Conservation (phyloP, 768 basidiomycete species). For the Dioszegia crocea region DNA sequence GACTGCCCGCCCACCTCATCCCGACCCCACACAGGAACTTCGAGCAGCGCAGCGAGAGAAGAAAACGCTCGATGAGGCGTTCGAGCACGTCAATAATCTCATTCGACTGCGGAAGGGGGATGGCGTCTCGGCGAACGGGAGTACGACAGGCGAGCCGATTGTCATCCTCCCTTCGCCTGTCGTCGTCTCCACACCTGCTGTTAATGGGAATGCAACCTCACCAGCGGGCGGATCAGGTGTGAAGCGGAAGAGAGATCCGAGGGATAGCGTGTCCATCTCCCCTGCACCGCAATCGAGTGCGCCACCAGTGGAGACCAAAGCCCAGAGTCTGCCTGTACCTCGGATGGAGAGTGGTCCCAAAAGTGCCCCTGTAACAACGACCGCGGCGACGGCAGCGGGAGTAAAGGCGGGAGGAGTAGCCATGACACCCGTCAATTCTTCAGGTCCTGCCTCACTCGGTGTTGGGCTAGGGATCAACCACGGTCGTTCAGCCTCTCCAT, state of each 20-base stretch:
- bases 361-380: no score
- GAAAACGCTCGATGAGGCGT: constrained; percentile 24
- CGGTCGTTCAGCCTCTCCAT: constrained; percentile 9
- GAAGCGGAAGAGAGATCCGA: constrained; percentile 15
- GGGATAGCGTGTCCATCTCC: not conserved
- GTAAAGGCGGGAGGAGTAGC: no score
- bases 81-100: constrained; percentile 31
- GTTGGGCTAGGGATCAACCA: constrained; percentile 1
- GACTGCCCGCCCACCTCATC: not conserved
- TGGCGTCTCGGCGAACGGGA: not conserved
- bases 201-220: not conserved
- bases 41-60: constrained; percentile 15
- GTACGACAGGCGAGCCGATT: not conserved
- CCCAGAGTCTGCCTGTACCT: no score
- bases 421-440: no score
- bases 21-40: constrained; percentile 12
- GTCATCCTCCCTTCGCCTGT: not conserved
- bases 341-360: no score
- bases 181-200: no score
- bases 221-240: not conserved
- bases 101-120: constrained; percentile 22
- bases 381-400: no score
- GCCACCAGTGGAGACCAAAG: no score
- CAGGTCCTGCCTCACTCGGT: not conserved
- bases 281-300: not conserved